A percentile compares a stretch with the other conserved stretches of the same genome.
phyloP scores from a whole-genome alignment of 495 filamentous ascomycete species.

The Aspergillus coremiiformis region DNA sequence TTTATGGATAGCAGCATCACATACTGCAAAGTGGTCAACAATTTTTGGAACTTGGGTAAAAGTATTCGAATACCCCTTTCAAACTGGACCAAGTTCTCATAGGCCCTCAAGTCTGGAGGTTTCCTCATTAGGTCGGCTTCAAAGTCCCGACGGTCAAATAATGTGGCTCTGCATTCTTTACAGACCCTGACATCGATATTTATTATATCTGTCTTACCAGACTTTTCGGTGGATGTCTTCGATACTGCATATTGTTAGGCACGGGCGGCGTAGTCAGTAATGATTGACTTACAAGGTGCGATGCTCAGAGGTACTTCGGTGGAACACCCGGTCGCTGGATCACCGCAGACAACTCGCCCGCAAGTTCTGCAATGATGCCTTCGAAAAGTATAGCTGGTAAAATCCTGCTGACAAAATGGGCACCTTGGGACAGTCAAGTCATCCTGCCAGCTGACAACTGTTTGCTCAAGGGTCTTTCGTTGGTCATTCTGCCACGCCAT shows the following conservation, averaged over 20 bases:
- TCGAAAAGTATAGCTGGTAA: slow-evolving; percentile 79
- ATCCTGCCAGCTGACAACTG: slow-evolving; percentile 90
- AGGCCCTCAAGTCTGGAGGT: slow-evolving; percentile 71
- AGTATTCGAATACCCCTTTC: slow-evolving; percentile 79
- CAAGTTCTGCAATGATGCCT: slow-evolving; percentile 93
- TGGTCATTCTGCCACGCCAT: slow-evolving; percentile 55
- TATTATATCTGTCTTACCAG: slow-evolving; percentile 41
- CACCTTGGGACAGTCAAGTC: slow-evolving; percentile 73
- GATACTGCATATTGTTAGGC: slow-evolving; percentile 32
- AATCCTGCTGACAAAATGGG: slow-evolving; percentile 92
- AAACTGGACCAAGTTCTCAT: slow-evolving; percentile 83
- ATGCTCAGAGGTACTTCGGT: slow-evolving; percentile 75
- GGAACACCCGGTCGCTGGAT: slow-evolving; percentile 76
- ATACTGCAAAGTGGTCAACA: slow-evolving; percentile 61
- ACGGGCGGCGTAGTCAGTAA: not conserved
- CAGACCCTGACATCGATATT: slow-evolving; percentile 84
- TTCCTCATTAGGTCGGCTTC: slow-evolving; percentile 56
- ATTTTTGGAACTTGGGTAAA: slow-evolving; percentile 78
- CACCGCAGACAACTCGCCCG: slow-evolving; percentile 85
- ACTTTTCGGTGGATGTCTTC: slow-evolving; percentile 53
- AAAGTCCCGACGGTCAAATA: slow-evolving; percentile 84
- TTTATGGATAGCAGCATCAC: slow-evolving; percentile 15
- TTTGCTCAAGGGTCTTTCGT: slow-evolving; percentile 77
- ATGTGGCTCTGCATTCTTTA: slow-evolving; percentile 73
- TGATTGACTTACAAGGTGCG: slow-evolving; percentile 52